phyloP scores from a whole-genome alignment of 371 early-diverging fungal species.

The Rhizopus microsporus region DNA sequence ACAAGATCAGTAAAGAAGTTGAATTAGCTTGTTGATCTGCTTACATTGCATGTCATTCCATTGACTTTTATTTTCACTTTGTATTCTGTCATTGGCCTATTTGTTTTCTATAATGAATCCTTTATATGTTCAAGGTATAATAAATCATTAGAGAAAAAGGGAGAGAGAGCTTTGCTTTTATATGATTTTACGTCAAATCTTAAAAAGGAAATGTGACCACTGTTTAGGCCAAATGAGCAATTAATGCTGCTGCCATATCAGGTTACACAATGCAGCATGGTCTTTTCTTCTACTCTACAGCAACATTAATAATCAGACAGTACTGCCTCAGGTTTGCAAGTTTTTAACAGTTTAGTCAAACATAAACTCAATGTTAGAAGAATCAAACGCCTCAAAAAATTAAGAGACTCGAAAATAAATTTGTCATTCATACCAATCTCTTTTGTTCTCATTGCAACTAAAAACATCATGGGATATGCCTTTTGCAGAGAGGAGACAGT shows the following conservation, averaged over 20 bases:
- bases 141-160: not conserved
- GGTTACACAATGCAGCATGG: not conserved
- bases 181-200: not conserved
- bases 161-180: constrained; percentile 2
- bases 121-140: not conserved
- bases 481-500: too few species aligned
- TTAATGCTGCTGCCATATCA: constrained; percentile 12
- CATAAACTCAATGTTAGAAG: too few species aligned
- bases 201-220: constrained; percentile 19
- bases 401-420: too few species aligned
- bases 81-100: constrained; percentile 8
- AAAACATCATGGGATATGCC: too few species aligned
- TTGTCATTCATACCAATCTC: too few species aligned
- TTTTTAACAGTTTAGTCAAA: too few species aligned
- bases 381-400: too few species aligned
- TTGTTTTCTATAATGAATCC: not conserved
- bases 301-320: not conserved
- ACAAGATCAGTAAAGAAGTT: not conserved
- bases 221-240: constrained; percentile 11
- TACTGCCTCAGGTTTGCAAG: not conserved
- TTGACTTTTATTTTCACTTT: constrained; percentile 16
- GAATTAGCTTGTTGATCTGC: not conserved
- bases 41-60: constrained; percentile 45
- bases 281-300: too few species aligned
- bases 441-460: too few species aligned